These are phyloP conservation scores for Trypanosoma platydactyli DNA, from an alignment of 208 protist species.

Conservation along the genomic window DNA sequence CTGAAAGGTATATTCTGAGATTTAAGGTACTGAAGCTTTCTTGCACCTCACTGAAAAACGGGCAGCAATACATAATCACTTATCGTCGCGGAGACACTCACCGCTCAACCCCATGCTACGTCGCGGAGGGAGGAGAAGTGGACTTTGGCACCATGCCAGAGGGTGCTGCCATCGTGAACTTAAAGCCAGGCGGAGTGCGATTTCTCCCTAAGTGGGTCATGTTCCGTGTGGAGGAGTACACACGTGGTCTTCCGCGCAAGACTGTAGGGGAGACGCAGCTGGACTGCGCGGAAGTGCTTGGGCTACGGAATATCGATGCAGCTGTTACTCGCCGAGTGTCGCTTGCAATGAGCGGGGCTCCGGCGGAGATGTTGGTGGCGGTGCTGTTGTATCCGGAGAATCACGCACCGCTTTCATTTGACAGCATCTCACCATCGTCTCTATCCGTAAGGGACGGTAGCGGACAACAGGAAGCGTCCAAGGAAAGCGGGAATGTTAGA, in stretches of 20 bases:
- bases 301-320: constrained; percentile 29
- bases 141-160: constrained; percentile 86
- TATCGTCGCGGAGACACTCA: constrained; percentile 73
- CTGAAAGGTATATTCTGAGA: constrained; percentile 68
- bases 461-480: not conserved
- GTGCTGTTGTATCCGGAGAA: constrained; percentile 69
- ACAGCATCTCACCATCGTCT: constrained; percentile 29
- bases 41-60: constrained; percentile 56
- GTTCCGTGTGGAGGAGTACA: constrained; percentile 85
- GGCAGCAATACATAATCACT: constrained; percentile 79
- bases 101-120: constrained; percentile 76
- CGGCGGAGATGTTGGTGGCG: constrained; percentile 66
- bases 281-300: constrained; percentile 63
- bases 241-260: constrained; percentile 56
- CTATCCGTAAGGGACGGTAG: not conserved
- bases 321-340: constrained; percentile 31
- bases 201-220: constrained; percentile 81
- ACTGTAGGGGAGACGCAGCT: constrained; percentile 68
- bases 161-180: constrained; percentile 74
- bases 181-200: constrained; percentile 59
- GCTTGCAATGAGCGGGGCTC: constrained; percentile 67
- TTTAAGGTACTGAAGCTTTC: constrained; percentile 76
- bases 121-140: constrained; percentile 53
- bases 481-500: constrained; percentile 37
- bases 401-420: constrained; percentile 60